Conservation (phyloP, 768 basidiomycete genomes). For the Psilocybe sp. region DNA sequence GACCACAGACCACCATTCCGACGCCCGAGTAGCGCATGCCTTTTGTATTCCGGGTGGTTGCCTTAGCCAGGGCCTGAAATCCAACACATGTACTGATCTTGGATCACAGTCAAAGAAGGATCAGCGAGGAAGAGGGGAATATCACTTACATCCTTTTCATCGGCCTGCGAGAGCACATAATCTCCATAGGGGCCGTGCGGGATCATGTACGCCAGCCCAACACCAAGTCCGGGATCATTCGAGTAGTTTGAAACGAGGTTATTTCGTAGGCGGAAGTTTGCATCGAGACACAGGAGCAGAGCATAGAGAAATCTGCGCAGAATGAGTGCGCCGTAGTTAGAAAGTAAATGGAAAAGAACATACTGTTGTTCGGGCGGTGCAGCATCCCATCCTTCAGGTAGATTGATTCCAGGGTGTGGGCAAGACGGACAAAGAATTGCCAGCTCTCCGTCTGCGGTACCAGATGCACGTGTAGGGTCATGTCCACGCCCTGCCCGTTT, state of each 20-base stretch:
- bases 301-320: conserved; percentile 20
- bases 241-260: too few species aligned
- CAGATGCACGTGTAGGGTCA: conserved; percentile 10
- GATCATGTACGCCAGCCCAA: too few species aligned
- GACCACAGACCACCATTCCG: conserved; percentile 3
- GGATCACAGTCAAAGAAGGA: neutral
- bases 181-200: too few species aligned
- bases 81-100: conserved; percentile 15
- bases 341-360: neutral
- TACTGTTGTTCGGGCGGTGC: conserved; percentile 6
- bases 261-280: conserved; percentile 28
- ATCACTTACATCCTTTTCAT: conserved; percentile 11
- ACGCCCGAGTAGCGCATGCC: conserved; percentile 14
- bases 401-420: conserved; percentile 27
- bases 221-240: too few species aligned
- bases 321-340: neutral
- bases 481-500: conserved; percentile 22
- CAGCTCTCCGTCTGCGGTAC: conserved; percentile 21
- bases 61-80: conserved; percentile 11
- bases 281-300: conserved; percentile 19
- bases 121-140: neutral
- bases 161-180: conserved; percentile 4
- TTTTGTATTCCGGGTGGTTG: conserved; percentile 2
- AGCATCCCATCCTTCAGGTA: conserved; percentile 22
- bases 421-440: conserved; percentile 31